Percentiles rank a stretch among this genome's conserved stretches.
phyloP scores from a whole-genome alignment of 208 protist genomes.

The Leishmania major region DNA sequence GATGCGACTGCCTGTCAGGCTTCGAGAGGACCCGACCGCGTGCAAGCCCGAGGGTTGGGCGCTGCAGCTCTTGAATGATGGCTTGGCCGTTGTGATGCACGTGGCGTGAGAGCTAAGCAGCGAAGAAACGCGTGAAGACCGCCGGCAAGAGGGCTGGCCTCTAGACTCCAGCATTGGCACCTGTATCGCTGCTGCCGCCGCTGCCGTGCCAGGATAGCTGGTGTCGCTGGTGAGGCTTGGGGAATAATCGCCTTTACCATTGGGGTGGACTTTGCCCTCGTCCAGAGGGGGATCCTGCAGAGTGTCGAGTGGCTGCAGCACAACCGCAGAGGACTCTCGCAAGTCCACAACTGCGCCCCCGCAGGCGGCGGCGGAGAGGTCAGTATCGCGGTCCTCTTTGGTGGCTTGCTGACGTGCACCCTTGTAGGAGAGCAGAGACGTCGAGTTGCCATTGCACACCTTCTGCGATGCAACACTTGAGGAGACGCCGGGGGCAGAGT shows the following conservation, averaged over 20 bases:
- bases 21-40: neutral
- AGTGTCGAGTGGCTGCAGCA: constrained; percentile 4
- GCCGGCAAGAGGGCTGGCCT: neutral
- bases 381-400: neutral
- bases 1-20: neutral
- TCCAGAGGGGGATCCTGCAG: constrained; percentile 2
- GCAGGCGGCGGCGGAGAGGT: neutral
- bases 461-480: neutral
- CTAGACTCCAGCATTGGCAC: neutral
- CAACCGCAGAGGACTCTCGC: constrained; percentile 8
- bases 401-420: neutral
- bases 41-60: neutral
- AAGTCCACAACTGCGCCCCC: neutral
- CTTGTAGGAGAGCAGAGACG: neutral
- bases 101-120: neutral
- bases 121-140: neutral
- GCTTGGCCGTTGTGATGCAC: neutral
- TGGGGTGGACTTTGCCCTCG: neutral
- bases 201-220: neutral
- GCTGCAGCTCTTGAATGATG: neutral
- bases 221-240: neutral
- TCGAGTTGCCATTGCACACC: neutral
- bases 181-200: neutral
- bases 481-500: neutral
- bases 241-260: neutral